phyloP scores from a whole-genome alignment of 257 asterid genomes.

The Solanum piurae region DNA sequence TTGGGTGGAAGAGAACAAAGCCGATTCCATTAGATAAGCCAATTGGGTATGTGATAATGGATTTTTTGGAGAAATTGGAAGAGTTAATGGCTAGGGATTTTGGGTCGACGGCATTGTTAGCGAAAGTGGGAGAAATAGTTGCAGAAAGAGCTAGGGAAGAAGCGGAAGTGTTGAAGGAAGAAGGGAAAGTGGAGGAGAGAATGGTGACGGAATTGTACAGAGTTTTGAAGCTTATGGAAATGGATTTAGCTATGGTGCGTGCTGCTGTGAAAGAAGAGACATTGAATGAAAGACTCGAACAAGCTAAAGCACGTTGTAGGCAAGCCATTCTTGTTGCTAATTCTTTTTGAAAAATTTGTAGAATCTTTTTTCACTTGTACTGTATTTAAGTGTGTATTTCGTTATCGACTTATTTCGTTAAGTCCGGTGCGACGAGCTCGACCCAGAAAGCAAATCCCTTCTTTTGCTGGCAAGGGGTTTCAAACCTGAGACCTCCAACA shows the following conservation, averaged over 20 bases:
- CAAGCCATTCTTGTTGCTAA: conserved; percentile 87
- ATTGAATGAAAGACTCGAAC: conserved; percentile 50
- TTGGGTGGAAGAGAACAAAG: conserved; percentile 87
- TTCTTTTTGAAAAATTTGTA: conserved; percentile 22
- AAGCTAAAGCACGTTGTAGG: conserved; percentile 77
- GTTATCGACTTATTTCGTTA: too few relatives aligned
- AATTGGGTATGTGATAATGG: conserved; percentile 63
- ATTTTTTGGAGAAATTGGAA: conserved; percentile 60
- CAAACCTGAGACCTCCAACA: too few relatives aligned
- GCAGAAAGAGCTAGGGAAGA: conserved; percentile 68
- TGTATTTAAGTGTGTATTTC: background rate
- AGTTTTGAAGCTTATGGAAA: conserved; percentile 79
- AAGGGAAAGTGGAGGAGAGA: conserved; percentile 78
- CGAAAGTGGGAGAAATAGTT: conserved; percentile 61
- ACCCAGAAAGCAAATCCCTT: too few relatives aligned
- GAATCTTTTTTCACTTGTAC: background rate
- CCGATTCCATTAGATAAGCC: conserved; percentile 65
- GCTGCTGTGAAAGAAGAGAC: conserved; percentile 78
- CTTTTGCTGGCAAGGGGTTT: too few relatives aligned
- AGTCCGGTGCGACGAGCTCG: too few relatives aligned
- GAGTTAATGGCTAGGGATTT: conserved; percentile 59
- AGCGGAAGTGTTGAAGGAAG: conserved; percentile 58
- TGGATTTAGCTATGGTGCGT: conserved; percentile 82
- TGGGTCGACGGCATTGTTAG: conserved; percentile 53
- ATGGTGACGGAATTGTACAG: conserved; percentile 72